Conservation (phyloP, 176 grass and related monocot species). For the Phyllostachys edulis region DNA sequence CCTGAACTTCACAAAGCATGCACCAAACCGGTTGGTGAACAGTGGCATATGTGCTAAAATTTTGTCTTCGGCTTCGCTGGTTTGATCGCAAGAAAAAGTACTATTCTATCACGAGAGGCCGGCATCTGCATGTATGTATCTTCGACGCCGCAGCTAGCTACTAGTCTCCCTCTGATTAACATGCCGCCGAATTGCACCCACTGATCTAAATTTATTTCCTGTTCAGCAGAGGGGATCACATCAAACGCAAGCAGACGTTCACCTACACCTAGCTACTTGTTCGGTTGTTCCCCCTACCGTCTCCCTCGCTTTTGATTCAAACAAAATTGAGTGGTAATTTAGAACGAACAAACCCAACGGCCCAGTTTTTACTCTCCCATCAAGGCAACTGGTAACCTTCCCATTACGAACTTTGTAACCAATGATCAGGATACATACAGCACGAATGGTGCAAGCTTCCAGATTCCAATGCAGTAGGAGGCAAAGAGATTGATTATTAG, state of each 20-base stretch:
- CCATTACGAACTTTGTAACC: background rate
- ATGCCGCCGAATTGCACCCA: background rate
- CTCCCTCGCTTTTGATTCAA: slow-evolving; percentile 18
- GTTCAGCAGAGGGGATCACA: background rate
- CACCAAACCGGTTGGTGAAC: background rate
- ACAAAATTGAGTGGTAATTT: background rate
- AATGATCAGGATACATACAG: background rate
- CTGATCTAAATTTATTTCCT: background rate
- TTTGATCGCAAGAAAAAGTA: background rate
- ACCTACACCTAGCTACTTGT: background rate
- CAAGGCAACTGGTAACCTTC: background rate
- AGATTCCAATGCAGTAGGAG: background rate
- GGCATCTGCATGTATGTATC: background rate
- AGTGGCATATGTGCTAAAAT: background rate
- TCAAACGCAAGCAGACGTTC: background rate
- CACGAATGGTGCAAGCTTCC: background rate
- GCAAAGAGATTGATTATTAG: background rate
- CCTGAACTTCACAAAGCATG: background rate
- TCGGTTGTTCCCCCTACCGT: background rate
- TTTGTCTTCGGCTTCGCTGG: background rate
- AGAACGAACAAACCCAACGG: background rate
- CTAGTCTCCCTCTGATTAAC: background rate
- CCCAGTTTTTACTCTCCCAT: background rate
- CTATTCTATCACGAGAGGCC: slow-evolving; percentile 18
- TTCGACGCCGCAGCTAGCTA: background rate